Evolutionary conservation across 495 filamentous ascomycete genomes (phyloP).

Genomic region (Tuber aestivum): DNA sequence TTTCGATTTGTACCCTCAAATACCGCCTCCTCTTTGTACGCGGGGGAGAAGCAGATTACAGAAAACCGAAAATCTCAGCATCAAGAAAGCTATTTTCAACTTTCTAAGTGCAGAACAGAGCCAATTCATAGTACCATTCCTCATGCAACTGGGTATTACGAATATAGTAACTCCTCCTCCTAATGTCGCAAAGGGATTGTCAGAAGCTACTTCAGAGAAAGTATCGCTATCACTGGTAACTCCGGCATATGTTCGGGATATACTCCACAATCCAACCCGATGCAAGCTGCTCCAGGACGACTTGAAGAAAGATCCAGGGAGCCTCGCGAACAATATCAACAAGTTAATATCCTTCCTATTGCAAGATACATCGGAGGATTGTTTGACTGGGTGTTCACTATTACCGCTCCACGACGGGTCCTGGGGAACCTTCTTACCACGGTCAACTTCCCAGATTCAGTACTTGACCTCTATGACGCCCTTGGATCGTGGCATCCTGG

Average conservation of each 20-base stretch:
- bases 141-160: conserved; percentile 13
- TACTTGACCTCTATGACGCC: neutral
- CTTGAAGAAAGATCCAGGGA: conserved; percentile 14
- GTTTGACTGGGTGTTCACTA: conserved; percentile 15
- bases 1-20: conserved; percentile 22
- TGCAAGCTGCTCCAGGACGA: conserved; percentile 2
- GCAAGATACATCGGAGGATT: neutral
- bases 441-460: neutral
- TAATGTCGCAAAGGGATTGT: conserved; percentile 2
- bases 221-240: conserved; percentile 14
- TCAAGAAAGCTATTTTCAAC: conserved; percentile 18
- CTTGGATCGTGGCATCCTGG: conserved; percentile 10
- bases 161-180: conserved; percentile 25
- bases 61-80: conserved; percentile 7
- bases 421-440: conserved; percentile 18
- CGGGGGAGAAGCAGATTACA: conserved; percentile 9
- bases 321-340: conserved; percentile 16
- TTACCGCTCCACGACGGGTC: conserved; percentile 15
- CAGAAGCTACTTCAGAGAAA: neutral
- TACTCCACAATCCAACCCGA: neutral
- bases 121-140: conserved; percentile 17
- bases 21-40: conserved; percentile 27
- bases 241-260: conserved; percentile 12
- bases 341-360: conserved; percentile 19
- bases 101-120: conserved; percentile 13